Evolutionary conservation across 148 eudicot genomes (phyloP), one percentile per base, ranked within the genome.

Genomic region (Oxyria digyna): DNA sequence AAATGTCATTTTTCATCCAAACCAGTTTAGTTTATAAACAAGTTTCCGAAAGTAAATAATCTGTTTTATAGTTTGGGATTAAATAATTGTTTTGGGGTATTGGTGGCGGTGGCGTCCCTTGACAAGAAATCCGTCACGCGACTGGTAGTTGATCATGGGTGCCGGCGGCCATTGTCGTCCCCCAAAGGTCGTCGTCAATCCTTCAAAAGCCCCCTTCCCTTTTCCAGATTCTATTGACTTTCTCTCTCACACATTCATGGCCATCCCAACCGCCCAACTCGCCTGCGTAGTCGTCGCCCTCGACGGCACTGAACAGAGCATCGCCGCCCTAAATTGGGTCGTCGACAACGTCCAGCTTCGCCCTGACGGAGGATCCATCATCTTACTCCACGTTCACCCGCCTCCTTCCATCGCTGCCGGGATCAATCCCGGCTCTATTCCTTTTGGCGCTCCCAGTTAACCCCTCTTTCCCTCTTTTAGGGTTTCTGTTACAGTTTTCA

Each of bases 401-500:
- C 87, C 90, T 35, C 89, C 96, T 35, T 82, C 90, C 24, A 81
- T 85, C 66, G 82, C 96, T 54, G 55, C 73, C 21, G 89, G 96
- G 18, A 72, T 87, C 68, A 90, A 77, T 46, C 96, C 96, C 24
- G 93, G 89, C 4, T 81, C 85, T 1, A 84, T 90, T 46, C 96
- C 96, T 62, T 90, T 90, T 29, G 96, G 90, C 7, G 93, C 93
- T 32, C 96, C 96, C 75, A 89, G 96, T 89, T 83, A 73, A 77
- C 80, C 45, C 13, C 20, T 9, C 1, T 23, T 40, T 70, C 20
- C 21, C 12, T 17, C 4, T 41, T 14, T 12, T 17, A 50, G 17
- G 1, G 8, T 8, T 26, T 41, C 8, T 29, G 17, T 38, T 24
- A 8, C n/a, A 13, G n/a, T n/a, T 21, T 46, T 37, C 17, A 18